These are phyloP conservation scores for Didymella lethalis DNA, from an alignment of 2,329 filamentous ascomycete genomes.

Conservation along the genomic window DNA sequence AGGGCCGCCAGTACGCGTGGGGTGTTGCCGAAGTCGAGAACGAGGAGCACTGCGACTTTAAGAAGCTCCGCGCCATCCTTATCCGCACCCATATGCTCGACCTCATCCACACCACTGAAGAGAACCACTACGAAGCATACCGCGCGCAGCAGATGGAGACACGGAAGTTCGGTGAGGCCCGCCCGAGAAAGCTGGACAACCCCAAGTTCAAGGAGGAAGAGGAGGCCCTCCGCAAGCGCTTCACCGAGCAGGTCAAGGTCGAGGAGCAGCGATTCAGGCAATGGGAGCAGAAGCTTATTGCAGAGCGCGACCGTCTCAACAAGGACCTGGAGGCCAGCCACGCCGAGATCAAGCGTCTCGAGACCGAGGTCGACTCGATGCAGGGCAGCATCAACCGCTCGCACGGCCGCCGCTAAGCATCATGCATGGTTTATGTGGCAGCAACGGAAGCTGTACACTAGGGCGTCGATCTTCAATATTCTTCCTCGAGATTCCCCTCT, in stretches of 20 bases:
- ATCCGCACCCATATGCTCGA: constrained; percentile 99
- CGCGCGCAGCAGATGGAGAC: constrained; percentile 99
- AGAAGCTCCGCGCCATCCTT: constrained; percentile 98
- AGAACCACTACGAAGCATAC: constrained; percentile 99
- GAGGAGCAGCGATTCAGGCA: constrained; percentile 99
- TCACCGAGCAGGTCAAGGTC: constrained; percentile 99
- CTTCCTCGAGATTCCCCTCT: constrained; percentile 52
- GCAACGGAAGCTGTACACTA: constrained; percentile 25
- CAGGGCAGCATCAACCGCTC: constrained; percentile 89
- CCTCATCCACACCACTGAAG: constrained; percentile 98
- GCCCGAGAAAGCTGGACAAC: constrained; percentile 97
- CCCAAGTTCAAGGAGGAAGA: constrained; percentile 99
- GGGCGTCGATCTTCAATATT: constrained; percentile 32
- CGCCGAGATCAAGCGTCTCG: constrained; percentile 86
- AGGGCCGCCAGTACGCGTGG: constrained; percentile 99
- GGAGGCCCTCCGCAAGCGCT: constrained; percentile 96
- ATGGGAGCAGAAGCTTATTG: constrained; percentile 99
- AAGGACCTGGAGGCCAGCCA: constrained; percentile 99
- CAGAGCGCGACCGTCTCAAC: constrained; percentile 98
- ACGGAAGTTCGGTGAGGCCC: constrained; percentile 97
- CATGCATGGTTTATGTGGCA: constrained; percentile 18
- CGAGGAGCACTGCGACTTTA: constrained; percentile 99
- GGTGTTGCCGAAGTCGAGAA: constrained; percentile 99
- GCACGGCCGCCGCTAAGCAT: constrained; percentile 82
- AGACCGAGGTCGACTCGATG: constrained; percentile 91